These are phyloP conservation scores for Suhomyces wounanorum DNA, from an alignment of 1,139 yeast genomes.

Conservation along the genomic window DNA sequence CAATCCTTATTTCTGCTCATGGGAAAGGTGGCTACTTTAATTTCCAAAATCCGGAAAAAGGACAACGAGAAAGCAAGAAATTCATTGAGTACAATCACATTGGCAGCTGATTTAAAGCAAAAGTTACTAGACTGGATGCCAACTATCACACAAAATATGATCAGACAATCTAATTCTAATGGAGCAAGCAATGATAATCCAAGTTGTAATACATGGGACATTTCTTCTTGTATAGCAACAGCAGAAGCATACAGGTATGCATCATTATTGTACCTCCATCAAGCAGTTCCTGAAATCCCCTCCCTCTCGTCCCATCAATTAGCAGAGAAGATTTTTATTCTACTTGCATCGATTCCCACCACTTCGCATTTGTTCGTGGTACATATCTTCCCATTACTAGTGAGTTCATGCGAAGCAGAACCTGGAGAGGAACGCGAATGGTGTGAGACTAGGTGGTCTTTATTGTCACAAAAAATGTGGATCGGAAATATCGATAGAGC, in stretches of 20 bases:
- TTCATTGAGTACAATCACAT: conserved; percentile 50
- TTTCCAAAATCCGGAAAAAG: conserved; percentile 48
- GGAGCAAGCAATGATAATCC: conserved; percentile 18
- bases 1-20: conserved; percentile 63
- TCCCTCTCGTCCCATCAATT: conserved; percentile 54
- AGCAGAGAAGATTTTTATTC: conserved; percentile 60
- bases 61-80: conserved; percentile 28
- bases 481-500: conserved; percentile 68
- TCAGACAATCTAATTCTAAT: conserved; percentile 27
- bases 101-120: conserved; percentile 55
- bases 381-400: conserved; percentile 64
- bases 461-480: conserved; percentile 57
- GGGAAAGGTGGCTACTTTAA: conserved; percentile 62
- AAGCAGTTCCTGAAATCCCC: conserved; percentile 70
- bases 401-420: conserved; percentile 65
- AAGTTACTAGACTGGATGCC: conserved; percentile 60
- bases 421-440: conserved; percentile 61
- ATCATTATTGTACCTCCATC: conserved; percentile 59
- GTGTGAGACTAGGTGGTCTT: conserved; percentile 61
- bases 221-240: conserved; percentile 62
- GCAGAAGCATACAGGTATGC: conserved; percentile 70
- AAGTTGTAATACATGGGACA: conserved; percentile 44
- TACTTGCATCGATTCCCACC: conserved; percentile 63
- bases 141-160: conserved; percentile 37
- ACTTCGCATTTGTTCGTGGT: conserved; percentile 57